These are phyloP conservation scores for Pistacia vera DNA, from an alignment of 345 rosid species.

Conservation along the genomic window DNA sequence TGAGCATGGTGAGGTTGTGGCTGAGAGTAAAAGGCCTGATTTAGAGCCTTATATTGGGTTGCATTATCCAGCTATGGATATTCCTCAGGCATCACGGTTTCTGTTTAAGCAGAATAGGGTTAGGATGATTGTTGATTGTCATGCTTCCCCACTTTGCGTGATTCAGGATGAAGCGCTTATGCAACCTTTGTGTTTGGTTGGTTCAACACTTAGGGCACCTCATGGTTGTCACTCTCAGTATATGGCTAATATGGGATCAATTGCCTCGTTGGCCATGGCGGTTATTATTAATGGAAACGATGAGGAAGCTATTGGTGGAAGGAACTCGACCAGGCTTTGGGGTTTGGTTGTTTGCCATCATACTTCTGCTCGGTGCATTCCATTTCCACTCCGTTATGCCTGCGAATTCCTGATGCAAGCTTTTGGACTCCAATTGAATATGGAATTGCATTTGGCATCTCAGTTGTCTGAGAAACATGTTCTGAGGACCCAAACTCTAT, in stretches of 20 bases:
- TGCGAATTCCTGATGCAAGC: slow-evolving; percentile 99
- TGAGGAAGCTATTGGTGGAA: slow-evolving; percentile 69
- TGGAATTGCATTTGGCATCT: slow-evolving; percentile 94
- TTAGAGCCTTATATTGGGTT: slow-evolving; percentile 90
- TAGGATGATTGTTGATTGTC: slow-evolving; percentile 95
- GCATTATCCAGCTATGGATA: slow-evolving; percentile 97
- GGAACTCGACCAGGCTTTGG: slow-evolving; percentile 86
- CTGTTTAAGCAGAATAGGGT: slow-evolving; percentile 95
- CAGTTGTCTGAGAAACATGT: slow-evolving; percentile 90
- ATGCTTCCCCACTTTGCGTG: slow-evolving; percentile 58
- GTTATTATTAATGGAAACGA: slow-evolving; percentile 88
- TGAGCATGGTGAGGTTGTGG: slow-evolving; percentile 99
- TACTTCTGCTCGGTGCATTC: slow-evolving; percentile 85
- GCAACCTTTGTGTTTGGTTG: slow-evolving; percentile 94
- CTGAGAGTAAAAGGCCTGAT: slow-evolving; percentile 79
- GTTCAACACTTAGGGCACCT: slow-evolving; percentile 96
- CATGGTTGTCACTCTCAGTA: slow-evolving; percentile 97
- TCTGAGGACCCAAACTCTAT: slow-evolving; percentile 86
- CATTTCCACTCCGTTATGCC: slow-evolving; percentile 93
- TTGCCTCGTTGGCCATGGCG: slow-evolving; percentile 88
- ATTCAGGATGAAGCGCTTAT: slow-evolving; percentile 74
- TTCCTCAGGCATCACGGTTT: slow-evolving; percentile 96
- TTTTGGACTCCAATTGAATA: slow-evolving; percentile 91
- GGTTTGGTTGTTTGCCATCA: slow-evolving; percentile 99
- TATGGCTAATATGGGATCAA: slow-evolving; percentile 95